Conservation (phyloP, 257 asterid species). For the Mitragyna speciosa region DNA sequence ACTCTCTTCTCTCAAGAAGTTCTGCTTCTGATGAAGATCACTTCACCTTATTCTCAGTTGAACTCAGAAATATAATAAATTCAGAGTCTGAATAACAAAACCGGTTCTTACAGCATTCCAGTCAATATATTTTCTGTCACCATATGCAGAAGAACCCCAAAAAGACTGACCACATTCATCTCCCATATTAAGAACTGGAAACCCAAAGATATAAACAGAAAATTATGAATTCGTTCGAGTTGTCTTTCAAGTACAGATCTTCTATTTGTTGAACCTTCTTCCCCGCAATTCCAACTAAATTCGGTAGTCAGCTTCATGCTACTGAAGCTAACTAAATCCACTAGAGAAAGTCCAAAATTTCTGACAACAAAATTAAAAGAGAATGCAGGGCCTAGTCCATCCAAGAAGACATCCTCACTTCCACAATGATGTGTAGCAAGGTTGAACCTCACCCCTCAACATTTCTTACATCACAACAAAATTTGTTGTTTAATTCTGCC, state of each 20-base stretch:
- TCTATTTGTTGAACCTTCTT: conserved; percentile 77
- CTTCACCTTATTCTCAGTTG: conserved; percentile 54
- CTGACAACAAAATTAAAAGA: conserved; percentile 74
- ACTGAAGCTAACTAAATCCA: conserved; percentile 87
- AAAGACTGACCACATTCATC: conserved; percentile 88
- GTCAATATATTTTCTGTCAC: conserved; percentile 52
- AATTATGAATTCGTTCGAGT: conserved; percentile 79
- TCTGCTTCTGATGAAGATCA: conserved; percentile 68
- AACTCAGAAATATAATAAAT: conserved; percentile 71
- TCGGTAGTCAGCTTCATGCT: conserved; percentile 45
- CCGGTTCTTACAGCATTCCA: conserved; percentile 66
- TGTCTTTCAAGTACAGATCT: conserved; percentile 59
- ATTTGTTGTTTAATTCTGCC: conserved; percentile 80
- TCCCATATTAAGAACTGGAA: conserved; percentile 94
- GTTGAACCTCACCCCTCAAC: conserved; percentile 68
- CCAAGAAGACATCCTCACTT: conserved; percentile 75
- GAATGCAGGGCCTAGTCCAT: conserved; percentile 83
- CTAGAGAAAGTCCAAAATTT: conserved; percentile 72
- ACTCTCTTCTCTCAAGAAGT: conserved; percentile 57
- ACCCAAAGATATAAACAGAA: conserved; percentile 70
- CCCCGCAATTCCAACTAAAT: conserved; percentile 91
- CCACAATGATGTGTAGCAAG: conserved; percentile 93
- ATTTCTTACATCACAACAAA: conserved; percentile 63
- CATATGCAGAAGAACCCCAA: conserved; percentile 51
- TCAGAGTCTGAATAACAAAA: conserved; percentile 57